Evolutionary conservation across 306 rosid species (phyloP).

Genomic region (Vicia sativa): DNA sequence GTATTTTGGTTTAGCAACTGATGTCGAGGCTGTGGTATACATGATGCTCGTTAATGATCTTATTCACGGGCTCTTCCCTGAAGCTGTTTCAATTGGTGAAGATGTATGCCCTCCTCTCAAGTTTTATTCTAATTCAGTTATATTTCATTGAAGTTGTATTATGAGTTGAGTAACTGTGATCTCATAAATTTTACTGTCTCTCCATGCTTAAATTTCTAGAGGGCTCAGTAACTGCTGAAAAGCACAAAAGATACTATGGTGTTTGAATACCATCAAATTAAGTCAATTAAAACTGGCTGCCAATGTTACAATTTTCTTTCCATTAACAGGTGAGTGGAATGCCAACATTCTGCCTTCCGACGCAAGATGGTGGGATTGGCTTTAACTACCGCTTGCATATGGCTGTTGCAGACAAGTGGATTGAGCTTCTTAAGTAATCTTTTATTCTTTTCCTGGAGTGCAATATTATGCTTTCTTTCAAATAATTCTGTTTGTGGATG

Average conservation of each 20-base stretch:
- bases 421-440: slow-evolving; percentile 85
- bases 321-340: slow-evolving; percentile 94
- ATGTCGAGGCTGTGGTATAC: slow-evolving; percentile 91
- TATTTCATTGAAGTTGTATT: slow-evolving; percentile 24
- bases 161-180: slow-evolving; percentile 15
- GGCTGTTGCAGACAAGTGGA: slow-evolving; percentile 99
- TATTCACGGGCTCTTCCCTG: slow-evolving; percentile 94
- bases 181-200: slow-evolving; percentile 18
- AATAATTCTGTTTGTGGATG: slow-evolving; percentile 20
- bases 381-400: slow-evolving; percentile 95
- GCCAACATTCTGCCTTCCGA: slow-evolving; percentile 90
- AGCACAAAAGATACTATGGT: slow-evolving; percentile 13
- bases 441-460: slow-evolving; percentile 17
- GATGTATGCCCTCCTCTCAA: slow-evolving; percentile 69
- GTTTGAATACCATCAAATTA: slow-evolving; percentile 25
- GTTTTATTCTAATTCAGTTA: slow-evolving; percentile 27
- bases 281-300: slow-evolving; percentile 23
- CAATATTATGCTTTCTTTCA: slow-evolving; percentile 35
- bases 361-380: slow-evolving; percentile 90
- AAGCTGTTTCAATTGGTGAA: slow-evolving; percentile 90
- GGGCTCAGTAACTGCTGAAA: slow-evolving; percentile 15
- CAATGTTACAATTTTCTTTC: slow-evolving; percentile 27
- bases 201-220: slow-evolving; percentile 27
- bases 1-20: slow-evolving; percentile 86
- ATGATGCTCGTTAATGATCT: slow-evolving; percentile 97